A percentile compares a stretch with the other conserved stretches of the same genome.
Evolutionary conservation across 1,139 yeast genomes (phyloP).

Genomic region (Torulaspora globosa): DNA sequence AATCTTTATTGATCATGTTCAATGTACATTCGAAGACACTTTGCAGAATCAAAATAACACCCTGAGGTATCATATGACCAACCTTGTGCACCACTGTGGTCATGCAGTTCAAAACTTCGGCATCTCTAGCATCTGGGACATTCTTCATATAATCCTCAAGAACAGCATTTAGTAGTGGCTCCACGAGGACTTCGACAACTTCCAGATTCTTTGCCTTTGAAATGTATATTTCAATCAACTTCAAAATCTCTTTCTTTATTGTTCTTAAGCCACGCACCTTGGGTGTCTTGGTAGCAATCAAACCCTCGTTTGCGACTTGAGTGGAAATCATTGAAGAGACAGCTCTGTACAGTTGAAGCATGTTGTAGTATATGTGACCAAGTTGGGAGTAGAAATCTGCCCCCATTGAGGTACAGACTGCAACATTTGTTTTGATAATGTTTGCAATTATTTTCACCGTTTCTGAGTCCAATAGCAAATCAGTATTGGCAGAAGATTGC

Average conservation of each 20-base stretch:
- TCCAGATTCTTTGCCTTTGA: constrained; percentile 76
- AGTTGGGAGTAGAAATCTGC: constrained; percentile 88
- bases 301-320: constrained; percentile 72
- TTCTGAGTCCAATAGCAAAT: constrained; percentile 73
- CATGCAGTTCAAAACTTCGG: constrained; percentile 94
- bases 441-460: constrained; percentile 90
- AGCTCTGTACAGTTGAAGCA: constrained; percentile 85
- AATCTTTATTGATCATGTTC: constrained; percentile 91
- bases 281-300: constrained; percentile 91
- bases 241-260: constrained; percentile 88
- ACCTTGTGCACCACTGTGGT: constrained; percentile 83
- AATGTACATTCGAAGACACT: constrained; percentile 92
- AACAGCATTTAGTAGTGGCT: constrained; percentile 79
- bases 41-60: constrained; percentile 80
- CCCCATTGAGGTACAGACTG: constrained; percentile 90
- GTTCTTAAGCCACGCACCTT: constrained; percentile 93
- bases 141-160: constrained; percentile 84
- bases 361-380: constrained; percentile 79
- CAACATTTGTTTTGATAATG: constrained; percentile 87
- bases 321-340: constrained; percentile 86
- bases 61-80: constrained; percentile 85
- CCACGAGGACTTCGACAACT: constrained; percentile 76
- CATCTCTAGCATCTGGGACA: constrained; percentile 96
- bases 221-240: constrained; percentile 83
- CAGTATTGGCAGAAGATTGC: constrained; percentile 87